Conservation (phyloP, 306 rosid species). For the Glycine soja region DNA sequence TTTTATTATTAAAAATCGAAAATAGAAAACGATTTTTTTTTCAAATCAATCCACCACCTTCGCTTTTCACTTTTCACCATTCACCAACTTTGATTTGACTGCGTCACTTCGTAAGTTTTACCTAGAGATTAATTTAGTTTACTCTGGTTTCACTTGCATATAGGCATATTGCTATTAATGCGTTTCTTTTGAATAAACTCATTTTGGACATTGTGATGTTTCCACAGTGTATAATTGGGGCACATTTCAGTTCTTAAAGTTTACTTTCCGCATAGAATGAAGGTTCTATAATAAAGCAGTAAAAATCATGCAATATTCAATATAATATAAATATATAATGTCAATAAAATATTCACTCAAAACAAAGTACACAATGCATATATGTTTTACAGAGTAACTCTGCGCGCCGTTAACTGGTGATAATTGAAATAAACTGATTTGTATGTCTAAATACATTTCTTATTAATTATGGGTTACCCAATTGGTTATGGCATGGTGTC, state of each 20-base stretch:
- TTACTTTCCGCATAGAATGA: not conserved
- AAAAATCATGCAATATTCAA: not conserved
- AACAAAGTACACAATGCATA: not conserved
- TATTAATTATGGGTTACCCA: not conserved
- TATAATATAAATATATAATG: not conserved
- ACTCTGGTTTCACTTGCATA: not conserved
- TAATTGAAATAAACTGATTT: not conserved
- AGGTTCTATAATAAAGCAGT: not conserved
- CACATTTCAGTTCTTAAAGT: not conserved
- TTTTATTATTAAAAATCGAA: too few species aligned
- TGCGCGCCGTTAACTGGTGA: not conserved
- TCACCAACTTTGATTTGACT: slow-evolving; percentile 10
- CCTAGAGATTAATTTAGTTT: not conserved
- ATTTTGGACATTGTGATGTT: not conserved
- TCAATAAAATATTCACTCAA: not conserved
- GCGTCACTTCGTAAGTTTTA: not conserved
- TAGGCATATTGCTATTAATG: not conserved
- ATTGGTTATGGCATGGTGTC: not conserved
- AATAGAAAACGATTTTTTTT: too few species aligned
- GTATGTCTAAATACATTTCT: not conserved
- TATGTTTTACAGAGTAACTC: not conserved
- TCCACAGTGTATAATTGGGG: not conserved
- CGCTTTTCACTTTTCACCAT: slow-evolving; percentile 30
- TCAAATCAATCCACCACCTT: not conserved
- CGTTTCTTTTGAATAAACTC: not conserved